phyloP scores from a whole-genome alignment of 169 alveolate species.

The Eimeria mitis region DNA sequence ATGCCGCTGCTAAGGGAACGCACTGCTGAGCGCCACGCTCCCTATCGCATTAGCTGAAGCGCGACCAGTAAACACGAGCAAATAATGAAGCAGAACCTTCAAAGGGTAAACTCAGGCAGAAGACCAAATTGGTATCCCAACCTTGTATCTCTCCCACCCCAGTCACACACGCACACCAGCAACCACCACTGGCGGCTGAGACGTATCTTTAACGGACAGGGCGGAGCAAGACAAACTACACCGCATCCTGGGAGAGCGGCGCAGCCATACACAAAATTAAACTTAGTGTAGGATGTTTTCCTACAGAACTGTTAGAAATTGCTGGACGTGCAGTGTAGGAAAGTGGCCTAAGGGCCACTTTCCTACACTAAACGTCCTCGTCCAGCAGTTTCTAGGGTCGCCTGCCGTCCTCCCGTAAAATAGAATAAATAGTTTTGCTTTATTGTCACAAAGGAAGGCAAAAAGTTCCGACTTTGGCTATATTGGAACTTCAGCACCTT shows the following conservation, averaged over 20 bases:
- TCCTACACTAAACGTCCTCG: not conserved
- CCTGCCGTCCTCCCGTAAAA: not conserved
- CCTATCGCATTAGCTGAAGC: not conserved
- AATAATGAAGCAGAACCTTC: not conserved
- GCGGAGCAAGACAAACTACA: not conserved
- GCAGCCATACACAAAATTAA: not conserved
- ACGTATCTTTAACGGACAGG: too few relatives aligned
- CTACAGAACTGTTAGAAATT: not conserved
- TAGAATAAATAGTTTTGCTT: not conserved
- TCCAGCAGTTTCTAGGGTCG: not conserved
- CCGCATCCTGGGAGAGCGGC: not conserved
- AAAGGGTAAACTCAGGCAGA: not conserved
- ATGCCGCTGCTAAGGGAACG: too few relatives aligned
- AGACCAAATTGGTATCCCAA: not conserved
- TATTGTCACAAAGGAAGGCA: too few relatives aligned
- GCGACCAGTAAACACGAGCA: not conserved
- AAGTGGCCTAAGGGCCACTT: not conserved
- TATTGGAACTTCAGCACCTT: not conserved
- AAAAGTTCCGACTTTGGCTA: not conserved
- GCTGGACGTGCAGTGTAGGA: too few relatives aligned
- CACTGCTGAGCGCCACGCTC: too few relatives aligned
- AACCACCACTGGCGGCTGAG: not conserved
- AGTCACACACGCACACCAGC: not conserved
- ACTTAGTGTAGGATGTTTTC: not conserved
- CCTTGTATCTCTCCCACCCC: not conserved